Percentiles rank a stretch among this genome's conserved stretches.
These are phyloP conservation scores for Inga laurina DNA, from an alignment of 306 rosid species.

Conservation along the genomic window DNA sequence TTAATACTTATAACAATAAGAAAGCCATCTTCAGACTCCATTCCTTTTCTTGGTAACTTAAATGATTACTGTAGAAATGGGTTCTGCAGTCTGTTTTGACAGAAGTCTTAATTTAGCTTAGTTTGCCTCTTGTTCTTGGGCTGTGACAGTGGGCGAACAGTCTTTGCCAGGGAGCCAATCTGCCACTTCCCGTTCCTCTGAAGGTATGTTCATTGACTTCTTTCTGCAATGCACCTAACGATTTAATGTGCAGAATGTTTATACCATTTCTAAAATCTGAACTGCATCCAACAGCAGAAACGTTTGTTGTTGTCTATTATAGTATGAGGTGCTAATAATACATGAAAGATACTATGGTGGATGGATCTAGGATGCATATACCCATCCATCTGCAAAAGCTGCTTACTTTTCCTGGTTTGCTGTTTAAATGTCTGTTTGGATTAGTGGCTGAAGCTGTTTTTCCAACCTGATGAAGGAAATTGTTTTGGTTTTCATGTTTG, in stretches of 20 bases:
- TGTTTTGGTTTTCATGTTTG: background rate
- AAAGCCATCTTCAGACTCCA: background rate
- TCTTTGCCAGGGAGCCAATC: conserved; percentile 90
- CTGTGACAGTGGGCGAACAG: conserved; percentile 89
- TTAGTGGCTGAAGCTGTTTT: background rate
- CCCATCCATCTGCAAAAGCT: background rate
- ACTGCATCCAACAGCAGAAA: background rate
- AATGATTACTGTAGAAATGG: background rate
- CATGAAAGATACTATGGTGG: background rate
- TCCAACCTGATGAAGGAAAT: background rate
- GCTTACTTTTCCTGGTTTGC: background rate
- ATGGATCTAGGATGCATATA: background rate
- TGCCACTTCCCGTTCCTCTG: conserved; percentile 85
- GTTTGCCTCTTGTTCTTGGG: background rate
- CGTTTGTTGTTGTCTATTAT: background rate
- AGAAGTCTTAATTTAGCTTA: background rate
- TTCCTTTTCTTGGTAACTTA: background rate
- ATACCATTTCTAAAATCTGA: conserved; percentile 1
- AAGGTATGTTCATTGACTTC: conserved; percentile 51
- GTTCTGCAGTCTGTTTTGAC: background rate
- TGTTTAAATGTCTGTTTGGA: background rate
- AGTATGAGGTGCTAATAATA: background rate
- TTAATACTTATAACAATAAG: background rate
- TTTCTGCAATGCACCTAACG: conserved; percentile 1
- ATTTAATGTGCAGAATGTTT: background rate